Evolutionary conservation across 2,329 filamentous ascomycete species (phyloP), one percentile per base, ranked within the genome.

Genomic region (Apiospora kogelbergensis): DNA sequence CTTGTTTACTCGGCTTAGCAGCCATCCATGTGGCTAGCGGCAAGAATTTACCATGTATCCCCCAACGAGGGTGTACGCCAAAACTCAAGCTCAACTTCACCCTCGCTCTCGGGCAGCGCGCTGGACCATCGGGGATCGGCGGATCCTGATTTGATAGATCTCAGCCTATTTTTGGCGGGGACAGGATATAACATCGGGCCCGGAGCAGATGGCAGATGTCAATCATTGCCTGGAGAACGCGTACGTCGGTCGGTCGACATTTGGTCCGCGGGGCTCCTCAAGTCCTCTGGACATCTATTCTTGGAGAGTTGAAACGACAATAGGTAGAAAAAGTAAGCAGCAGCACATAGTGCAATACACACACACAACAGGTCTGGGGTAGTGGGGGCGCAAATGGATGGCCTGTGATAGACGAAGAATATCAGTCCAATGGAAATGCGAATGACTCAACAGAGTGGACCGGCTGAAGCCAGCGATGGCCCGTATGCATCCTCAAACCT

Each of bases 121-220:
- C 30, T 57, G 13, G 1, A 15, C 53, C 17, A 60, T 60, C 53
- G 53, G 53, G 48, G 48, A 57, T 57, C 53, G 53, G 53, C 53
- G 53, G 53, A 60, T 60, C 30, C 53, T 60, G 53, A n/a, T n/a
- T 60, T 37, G 30, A 60, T 60, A 60, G 53, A 60, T 65, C 63
- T 65, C 63, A 65, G 63, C 40, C 53, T 60, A 60, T 60, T 60
- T 60, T 60, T 60, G 53, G 53, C 53, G 53, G 53, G 53, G 41
- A 65, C 24, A 44, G 13, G 15, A 3, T 20, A 44, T 65, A 17
- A 3, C n/a, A 44, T 65, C 63, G 37, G 37, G 22, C 63, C 22
- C 63, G 63, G 63, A 13, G 10, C 63, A 44, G 22, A 4, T 33
- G 33, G n/a, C n/a, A n/a, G n/a, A 30, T 44, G 37, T 41, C 41